Evolutionary conservation across 345 rosid species (phyloP).

Genomic region (Gossypium rotundifolium): DNA sequence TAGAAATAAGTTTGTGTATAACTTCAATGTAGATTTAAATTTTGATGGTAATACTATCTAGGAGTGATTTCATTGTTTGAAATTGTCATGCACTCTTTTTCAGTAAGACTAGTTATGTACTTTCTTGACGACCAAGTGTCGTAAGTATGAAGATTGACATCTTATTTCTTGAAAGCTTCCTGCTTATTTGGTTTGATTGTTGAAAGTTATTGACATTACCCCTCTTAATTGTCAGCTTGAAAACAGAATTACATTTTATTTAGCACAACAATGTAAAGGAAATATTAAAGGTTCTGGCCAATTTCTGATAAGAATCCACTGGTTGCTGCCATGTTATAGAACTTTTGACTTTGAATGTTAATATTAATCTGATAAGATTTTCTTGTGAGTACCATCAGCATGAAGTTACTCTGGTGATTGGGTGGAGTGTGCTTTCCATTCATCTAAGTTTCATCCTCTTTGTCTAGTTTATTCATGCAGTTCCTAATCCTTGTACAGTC

Average conservation of each 20-base stretch:
- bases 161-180: neutral
- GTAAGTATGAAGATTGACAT: neutral
- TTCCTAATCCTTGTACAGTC: neutral
- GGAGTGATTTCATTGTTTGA: neutral
- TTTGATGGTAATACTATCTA: neutral
- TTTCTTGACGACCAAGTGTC: neutral
- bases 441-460: neutral
- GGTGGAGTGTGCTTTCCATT: neutral
- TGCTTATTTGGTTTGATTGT: conserved; percentile 7
- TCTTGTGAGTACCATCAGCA: neutral
- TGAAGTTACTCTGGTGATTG: neutral
- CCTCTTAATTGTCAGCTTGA: neutral
- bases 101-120: neutral
- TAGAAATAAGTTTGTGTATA: neutral
- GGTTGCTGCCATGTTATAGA: neutral
- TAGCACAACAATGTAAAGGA: neutral
- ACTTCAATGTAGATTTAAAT: neutral
- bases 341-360: neutral
- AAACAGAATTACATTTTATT: neutral
- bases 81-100: neutral
- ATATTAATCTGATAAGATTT: neutral
- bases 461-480: neutral
- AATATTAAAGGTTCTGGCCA: neutral
- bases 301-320: neutral
- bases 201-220: neutral